Base-by-base conservation (phyloP, 257 asterid species). In the Echites panduratus region DNA sequence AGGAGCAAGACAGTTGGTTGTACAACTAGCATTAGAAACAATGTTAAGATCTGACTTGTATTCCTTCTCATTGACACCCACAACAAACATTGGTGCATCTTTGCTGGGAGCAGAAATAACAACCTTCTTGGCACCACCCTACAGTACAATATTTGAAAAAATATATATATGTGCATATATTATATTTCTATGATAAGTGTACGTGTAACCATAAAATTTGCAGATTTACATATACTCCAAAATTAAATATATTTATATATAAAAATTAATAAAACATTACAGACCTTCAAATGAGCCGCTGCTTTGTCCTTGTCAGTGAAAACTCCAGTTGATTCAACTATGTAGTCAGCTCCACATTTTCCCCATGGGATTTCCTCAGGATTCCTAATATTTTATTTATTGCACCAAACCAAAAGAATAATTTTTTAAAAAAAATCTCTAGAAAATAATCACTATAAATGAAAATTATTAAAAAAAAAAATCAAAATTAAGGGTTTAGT, bases 61-160 rank as follows among this genome's bases (percentile, higher is more conserved):
- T 68, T 90, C 97, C 53, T 87, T 86, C 89, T 90, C 93, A 56
- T 90, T 87, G 56, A 87, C 93, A 71, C 96, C 93, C 52, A 87
- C 89, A 48, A 90, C 96, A 75, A 89, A 89, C 96, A 89, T 90
- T 17, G 97, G 96, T 6, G 97, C 93, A 77, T 90, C 92, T 75
- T 87, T 84, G 89, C 93, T 88, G 0, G 91, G 93, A 63, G 95
- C 90, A 24, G 93, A 90, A 81, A 90, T 90, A 70, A 90, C 85
- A 72, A 90, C 97, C 85, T 89, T 90, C 89, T 88, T 90, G 57
- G 97, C 97, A 63, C 93, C 93, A 76, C 92, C 97, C 97, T 90
- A n/a, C n/a, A n/a, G n/a, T n/a, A n/a, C n/a, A n/a, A n/a, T n/a
- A 32, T 32, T 32, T 32, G 38, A 32, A 32, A 32, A 1, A 32